A percentile compares a stretch with the other conserved stretches of the same genome.
These are phyloP conservation scores for Flaveria ramosissima DNA, from an alignment of 129 eudicot species.

Conservation along the genomic window DNA sequence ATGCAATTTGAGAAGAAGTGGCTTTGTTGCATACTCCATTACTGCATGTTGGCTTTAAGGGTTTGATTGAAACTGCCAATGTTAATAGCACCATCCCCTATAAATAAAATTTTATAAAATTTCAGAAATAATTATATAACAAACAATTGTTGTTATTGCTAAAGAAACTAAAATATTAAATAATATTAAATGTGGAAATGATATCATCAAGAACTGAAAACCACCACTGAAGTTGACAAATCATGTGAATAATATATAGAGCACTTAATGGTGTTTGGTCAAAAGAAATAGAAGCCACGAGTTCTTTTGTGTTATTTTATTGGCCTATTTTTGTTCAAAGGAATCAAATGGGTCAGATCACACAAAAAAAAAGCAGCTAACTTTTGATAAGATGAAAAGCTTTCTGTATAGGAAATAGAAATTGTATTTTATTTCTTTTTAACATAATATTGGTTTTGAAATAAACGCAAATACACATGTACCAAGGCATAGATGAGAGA, in stretches of 20 bases:
- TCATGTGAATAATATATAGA: slow-evolving; percentile 17
- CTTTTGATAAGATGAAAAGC: slow-evolving; percentile 6
- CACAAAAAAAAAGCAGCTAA: background rate
- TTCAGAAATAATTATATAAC: background rate
- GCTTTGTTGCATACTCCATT: slow-evolving; percentile 77
- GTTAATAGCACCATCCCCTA: slow-evolving; percentile 91
- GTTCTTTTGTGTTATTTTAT: background rate
- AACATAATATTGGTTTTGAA: background rate
- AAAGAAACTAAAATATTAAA: background rate
- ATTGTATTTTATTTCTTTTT: background rate
- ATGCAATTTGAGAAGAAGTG: slow-evolving; percentile 54
- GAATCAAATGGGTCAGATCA: slow-evolving; percentile 24
- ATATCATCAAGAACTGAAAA: background rate
- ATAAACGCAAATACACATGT: slow-evolving; percentile 4
- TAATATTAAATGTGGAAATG: slow-evolving; percentile 7
- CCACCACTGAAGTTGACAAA: slow-evolving; percentile 29
- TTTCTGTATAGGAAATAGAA: background rate
- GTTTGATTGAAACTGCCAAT: slow-evolving; percentile 70
- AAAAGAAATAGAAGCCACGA: slow-evolving; percentile 30
- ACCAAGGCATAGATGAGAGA: slow-evolving; percentile 81
- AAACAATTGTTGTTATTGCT: background rate
- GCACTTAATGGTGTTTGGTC: slow-evolving; percentile 21
- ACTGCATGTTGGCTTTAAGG: slow-evolving; percentile 65
- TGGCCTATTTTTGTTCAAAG: background rate
- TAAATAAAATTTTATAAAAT: background rate